phyloP scores from a whole-genome alignment of 805 yeast genomes.

The Metschnikowia reukaufii region DNA sequence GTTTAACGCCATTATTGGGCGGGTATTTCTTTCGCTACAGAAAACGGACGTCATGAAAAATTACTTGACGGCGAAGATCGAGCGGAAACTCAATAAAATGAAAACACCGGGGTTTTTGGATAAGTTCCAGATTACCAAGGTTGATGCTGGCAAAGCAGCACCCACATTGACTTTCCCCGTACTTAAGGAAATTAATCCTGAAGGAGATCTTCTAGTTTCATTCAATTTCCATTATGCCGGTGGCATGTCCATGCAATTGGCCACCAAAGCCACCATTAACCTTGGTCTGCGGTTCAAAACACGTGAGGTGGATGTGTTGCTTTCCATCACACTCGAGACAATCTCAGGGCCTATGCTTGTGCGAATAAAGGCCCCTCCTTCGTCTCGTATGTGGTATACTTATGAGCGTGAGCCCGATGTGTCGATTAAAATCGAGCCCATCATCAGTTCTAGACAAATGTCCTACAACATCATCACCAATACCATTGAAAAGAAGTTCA shows the following conservation, averaged over 20 bases:
- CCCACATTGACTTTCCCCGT: constrained; percentile 78
- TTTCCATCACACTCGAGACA: constrained; percentile 66
- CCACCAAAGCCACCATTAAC: constrained; percentile 76
- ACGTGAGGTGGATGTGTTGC: constrained; percentile 70
- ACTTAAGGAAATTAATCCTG: constrained; percentile 68
- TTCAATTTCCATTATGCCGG: constrained; percentile 72
- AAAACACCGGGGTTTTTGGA: constrained; percentile 87
- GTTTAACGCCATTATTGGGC: constrained; percentile 85
- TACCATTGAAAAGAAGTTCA: constrained; percentile 72
- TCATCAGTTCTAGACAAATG: constrained; percentile 81
- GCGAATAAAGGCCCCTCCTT: constrained; percentile 83
- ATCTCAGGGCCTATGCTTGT: constrained; percentile 73
- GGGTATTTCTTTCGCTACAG: constrained; percentile 76
- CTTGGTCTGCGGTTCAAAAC: constrained; percentile 74
- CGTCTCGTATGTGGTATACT: constrained; percentile 87
- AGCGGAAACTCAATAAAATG: constrained; percentile 72
- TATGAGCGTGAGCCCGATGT: constrained; percentile 78
- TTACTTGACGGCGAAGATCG: constrained; percentile 57
- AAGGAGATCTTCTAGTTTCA: constrained; percentile 68
- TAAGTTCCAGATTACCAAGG: constrained; percentile 69
- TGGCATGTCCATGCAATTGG: constrained; percentile 67
- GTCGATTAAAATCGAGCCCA: constrained; percentile 79
- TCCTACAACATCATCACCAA: constrained; percentile 78
- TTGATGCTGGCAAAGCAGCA: constrained; percentile 75
- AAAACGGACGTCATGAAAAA: constrained; percentile 65